phyloP scores from a whole-genome alignment of 768 basidiomycete genomes.

The Calocybe gangraenosa region DNA sequence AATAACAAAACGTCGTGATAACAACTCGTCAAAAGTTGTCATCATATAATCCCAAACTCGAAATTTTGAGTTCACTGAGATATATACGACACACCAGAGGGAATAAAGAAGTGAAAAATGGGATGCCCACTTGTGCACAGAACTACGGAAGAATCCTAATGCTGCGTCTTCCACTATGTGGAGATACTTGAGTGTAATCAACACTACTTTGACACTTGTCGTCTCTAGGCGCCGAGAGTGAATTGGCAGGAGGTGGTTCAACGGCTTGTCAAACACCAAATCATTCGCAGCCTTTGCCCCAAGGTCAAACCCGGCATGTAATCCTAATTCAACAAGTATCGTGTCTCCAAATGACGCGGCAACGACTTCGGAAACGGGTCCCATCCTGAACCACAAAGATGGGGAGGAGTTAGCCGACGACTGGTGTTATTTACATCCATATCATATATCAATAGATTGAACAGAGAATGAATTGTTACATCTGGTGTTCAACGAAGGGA shows the following conservation, averaged over 20 bases:
- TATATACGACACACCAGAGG: neutral
- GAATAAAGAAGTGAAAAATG: slow-evolving; percentile 2
- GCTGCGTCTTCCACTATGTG: slow-evolving; percentile 55
- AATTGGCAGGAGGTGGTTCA: slow-evolving; percentile 46
- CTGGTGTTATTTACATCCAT: neutral
- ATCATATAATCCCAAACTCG: no score
- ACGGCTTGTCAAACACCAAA: slow-evolving; percentile 42
- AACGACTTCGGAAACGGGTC: slow-evolving; percentile 49
- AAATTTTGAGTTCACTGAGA: no score
- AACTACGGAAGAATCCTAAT: slow-evolving; percentile 58
- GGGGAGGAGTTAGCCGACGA: slow-evolving; percentile 1
- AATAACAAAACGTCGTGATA: neutral
- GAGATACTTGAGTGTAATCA: slow-evolving; percentile 59
- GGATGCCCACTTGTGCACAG: slow-evolving; percentile 44
- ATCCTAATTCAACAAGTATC: slow-evolving; percentile 53
- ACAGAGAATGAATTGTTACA: no score
- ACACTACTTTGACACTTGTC: slow-evolving; percentile 49
- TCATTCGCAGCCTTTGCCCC: slow-evolving; percentile 48
- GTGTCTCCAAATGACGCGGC: slow-evolving; percentile 49
- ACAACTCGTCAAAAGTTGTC: no score
- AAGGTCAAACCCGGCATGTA: slow-evolving; percentile 51
- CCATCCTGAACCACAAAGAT: slow-evolving; percentile 33
- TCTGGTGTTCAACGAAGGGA: no score
- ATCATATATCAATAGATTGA: no score
- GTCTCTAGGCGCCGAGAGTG: slow-evolving; percentile 53